Percentiles rank a stretch among this genome's conserved stretches.
These are phyloP conservation scores for Petunia axillaris DNA, from an alignment of 257 asterid genomes.

Conservation along the genomic window DNA sequence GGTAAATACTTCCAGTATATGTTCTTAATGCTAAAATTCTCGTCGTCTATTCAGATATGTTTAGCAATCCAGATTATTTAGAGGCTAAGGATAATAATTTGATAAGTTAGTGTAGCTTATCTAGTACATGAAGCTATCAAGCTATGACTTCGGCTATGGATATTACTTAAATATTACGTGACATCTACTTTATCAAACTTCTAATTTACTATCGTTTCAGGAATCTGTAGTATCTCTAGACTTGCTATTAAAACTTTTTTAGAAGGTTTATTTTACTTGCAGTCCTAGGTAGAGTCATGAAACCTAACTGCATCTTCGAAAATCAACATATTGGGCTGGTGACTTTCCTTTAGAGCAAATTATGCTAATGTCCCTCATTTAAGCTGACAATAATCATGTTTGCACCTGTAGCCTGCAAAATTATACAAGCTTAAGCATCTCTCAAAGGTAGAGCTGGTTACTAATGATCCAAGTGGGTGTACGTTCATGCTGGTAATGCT, in stretches of 20 bases:
- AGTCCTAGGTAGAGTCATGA: constrained; percentile 11
- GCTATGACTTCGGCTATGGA: not conserved
- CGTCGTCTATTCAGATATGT: not conserved
- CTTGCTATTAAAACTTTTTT: not conserved
- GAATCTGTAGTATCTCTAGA: constrained; percentile 9
- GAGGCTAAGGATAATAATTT: not conserved
- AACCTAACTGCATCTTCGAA: not conserved
- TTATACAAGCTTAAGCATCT: constrained; percentile 95
- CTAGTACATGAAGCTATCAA: constrained; percentile 12
- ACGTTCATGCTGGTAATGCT: constrained; percentile 82
- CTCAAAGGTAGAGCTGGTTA: constrained; percentile 87
- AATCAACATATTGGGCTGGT: constrained; percentile 2
- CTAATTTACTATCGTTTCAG: not conserved
- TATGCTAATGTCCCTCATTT: constrained; percentile 24
- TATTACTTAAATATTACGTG: not conserved
- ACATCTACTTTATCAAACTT: not conserved
- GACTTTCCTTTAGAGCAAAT: constrained; percentile 3
- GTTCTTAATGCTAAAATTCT: not conserved
- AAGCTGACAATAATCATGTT: constrained; percentile 32
- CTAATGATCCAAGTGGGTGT: constrained; percentile 97
- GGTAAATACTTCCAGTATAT: constrained; percentile 42
- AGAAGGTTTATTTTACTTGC: not conserved
- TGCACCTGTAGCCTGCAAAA: constrained; percentile 70
- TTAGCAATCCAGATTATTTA: not conserved
- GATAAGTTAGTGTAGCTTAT: constrained; percentile 12